Percentiles rank a stretch among this genome's conserved stretches.
Evolutionary conservation across 495 filamentous ascomycete species (phyloP).

Genomic region (Aspergillus campestris): DNA sequence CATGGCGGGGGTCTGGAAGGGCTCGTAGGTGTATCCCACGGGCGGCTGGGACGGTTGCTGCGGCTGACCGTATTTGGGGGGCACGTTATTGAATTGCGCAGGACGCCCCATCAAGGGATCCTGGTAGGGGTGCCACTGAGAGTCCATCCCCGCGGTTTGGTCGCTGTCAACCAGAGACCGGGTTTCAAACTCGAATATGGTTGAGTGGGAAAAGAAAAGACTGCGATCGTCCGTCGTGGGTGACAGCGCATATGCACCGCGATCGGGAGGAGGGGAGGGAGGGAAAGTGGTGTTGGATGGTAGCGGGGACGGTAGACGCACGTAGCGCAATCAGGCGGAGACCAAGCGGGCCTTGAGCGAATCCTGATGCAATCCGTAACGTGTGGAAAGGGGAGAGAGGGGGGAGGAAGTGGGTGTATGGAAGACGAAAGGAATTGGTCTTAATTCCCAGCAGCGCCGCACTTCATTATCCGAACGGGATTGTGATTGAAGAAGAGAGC

Average conservation of each 20-base stretch:
- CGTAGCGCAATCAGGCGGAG: slow-evolving; percentile 23
- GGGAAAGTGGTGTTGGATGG: slow-evolving; percentile 7
- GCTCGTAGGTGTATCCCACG: slow-evolving; percentile 64
- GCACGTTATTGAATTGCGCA: slow-evolving; percentile 34
- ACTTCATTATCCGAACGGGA: slow-evolving; percentile 22
- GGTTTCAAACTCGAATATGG: slow-evolving; percentile 1
- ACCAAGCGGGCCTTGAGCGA: slow-evolving; percentile 9
- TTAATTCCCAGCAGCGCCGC: slow-evolving; percentile 13
- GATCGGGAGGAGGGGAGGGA: slow-evolving; percentile 13
- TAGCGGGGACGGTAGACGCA: slow-evolving; percentile 24
- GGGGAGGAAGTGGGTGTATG: too few relatives aligned
- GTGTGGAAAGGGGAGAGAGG: slow-evolving; percentile 4
- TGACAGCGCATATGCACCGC: slow-evolving; percentile 26
- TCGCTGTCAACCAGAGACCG: background rate
- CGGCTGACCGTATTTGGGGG: slow-evolving; percentile 37
- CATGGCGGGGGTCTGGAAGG: slow-evolving; percentile 49
- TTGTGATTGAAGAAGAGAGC: slow-evolving; percentile 1
- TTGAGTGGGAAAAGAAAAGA: slow-evolving; percentile 4
- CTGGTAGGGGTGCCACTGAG: slow-evolving; percentile 45
- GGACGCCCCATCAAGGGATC: slow-evolving; percentile 38
- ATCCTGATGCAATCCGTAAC: slow-evolving; percentile 14
- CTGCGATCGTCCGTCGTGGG: slow-evolving; percentile 14
- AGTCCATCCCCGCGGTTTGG: slow-evolving; percentile 32
- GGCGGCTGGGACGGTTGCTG: slow-evolving; percentile 51
- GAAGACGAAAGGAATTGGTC: slow-evolving; percentile 9